Base-by-base conservation (phyloP, 768 basidiomycete genomes). In the Termitomyces sp. region DNA sequence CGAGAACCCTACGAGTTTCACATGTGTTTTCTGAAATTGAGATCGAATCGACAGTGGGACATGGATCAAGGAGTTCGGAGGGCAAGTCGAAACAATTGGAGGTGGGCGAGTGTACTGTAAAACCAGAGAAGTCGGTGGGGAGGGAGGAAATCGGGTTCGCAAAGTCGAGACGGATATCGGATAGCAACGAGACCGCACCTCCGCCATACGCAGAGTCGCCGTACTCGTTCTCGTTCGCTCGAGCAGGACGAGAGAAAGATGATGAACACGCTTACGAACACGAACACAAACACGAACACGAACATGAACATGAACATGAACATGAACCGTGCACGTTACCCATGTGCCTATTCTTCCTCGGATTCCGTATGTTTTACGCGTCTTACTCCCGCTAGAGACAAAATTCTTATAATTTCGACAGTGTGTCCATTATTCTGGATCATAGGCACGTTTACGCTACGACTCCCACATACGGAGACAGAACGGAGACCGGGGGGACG, bases 401-500 rank as follows among this genome's bases (percentile, higher is more conserved):
- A 26, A 26, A 14, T 20, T 35, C n/a, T 51, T 8, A 16, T 9
- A 36, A 10, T 13, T 22, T 2, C 38, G 26, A 33, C 35, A 36
- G 64, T 61, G 0, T 63, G 61, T 51, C 64, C 64, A 4, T 18
- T 63, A 13, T 22, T 58, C 24, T 64, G 64, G 64, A 16, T 64
- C 2, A 43, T 60, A 2, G 64, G 64, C 18, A 43, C 61, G 7
- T 57, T 64, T 16, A 60, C 42, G 6, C 22, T 64, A 32, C 61
- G 58, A 10, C 26, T 50, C 6, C 61, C 61, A 30, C 58, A 59
- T 26, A n/a, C 42, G 2, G 53, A 60, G 6, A 44, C 20, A 22
- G 49, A 36, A 24, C 33, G 33, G 7, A 14, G 58, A 12, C 53
- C 45, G 9, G 54, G 55, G 2, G 58, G 58, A 2, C 47, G n/a